A percentile compares a stretch with the other conserved stretches of the same genome.
Conservation (phyloP, 2,329 filamentous ascomycete genomes). For the Simplicillium sp. region DNA sequence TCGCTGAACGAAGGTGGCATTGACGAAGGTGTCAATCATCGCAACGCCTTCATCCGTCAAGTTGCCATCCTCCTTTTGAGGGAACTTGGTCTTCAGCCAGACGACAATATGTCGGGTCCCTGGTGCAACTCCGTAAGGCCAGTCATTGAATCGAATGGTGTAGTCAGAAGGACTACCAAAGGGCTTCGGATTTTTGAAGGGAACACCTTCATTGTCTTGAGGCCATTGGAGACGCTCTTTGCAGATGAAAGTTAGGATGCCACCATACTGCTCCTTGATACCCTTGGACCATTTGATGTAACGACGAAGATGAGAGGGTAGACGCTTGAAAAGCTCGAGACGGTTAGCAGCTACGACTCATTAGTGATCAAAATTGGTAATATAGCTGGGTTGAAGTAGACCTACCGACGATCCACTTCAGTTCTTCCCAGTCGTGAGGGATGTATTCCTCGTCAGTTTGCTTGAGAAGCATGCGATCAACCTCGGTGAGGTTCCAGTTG, state of each 20-base stretch:
- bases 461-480: conserved; percentile 48
- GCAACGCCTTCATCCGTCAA: conserved; percentile 58
- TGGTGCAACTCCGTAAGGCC: conserved; percentile 72
- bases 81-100: conserved; percentile 78
- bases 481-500: conserved; percentile 27
- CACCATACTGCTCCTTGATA: conserved; percentile 64
- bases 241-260: conserved; percentile 70
- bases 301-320: conserved; percentile 67
- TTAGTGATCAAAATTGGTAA: conserved; percentile 8
- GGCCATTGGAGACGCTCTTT: conserved; percentile 54
- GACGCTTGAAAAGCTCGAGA: conserved; percentile 67
- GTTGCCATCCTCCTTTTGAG: conserved; percentile 50
- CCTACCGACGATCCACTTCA: conserved; percentile 58
- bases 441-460: conserved; percentile 62
- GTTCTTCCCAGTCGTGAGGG: conserved; percentile 63
- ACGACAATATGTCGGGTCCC: conserved; percentile 75
- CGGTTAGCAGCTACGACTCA: conserved; percentile 37
- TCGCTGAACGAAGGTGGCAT: conserved; percentile 54
- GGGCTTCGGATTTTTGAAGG: conserved; percentile 36
- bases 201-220: conserved; percentile 57
- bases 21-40: conserved; percentile 60
- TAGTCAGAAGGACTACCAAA: conserved; percentile 48
- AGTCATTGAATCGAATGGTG: conserved; percentile 78
- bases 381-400: not conserved
- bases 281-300: conserved; percentile 72